Percentiles rank a stretch among this genome's conserved stretches.
These are phyloP conservation scores for Russula ochroleuca DNA, from an alignment of 768 basidiomycete genomes.

Conservation along the genomic window DNA sequence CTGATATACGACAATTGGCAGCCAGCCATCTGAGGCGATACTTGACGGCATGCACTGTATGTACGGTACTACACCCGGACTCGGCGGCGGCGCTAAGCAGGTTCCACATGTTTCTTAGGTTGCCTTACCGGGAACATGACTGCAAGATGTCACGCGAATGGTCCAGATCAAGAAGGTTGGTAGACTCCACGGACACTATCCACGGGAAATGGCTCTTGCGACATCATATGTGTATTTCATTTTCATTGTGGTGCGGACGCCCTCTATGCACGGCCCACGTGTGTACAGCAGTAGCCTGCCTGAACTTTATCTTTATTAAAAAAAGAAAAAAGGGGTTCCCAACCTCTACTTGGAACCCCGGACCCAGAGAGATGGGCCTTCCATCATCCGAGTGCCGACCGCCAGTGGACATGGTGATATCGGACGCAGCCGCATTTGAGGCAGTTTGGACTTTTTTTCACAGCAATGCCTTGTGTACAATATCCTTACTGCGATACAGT, in stretches of 20 bases:
- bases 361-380: not conserved
- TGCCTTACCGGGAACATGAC: constrained; percentile 3
- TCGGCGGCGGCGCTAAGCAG: not conserved
- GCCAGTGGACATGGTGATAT: not conserved
- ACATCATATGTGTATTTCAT: constrained; percentile 1
- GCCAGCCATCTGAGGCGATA: not conserved
- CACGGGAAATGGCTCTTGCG: not conserved
- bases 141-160: not conserved
- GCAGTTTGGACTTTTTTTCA: not conserved
- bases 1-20: not conserved
- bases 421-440: constrained; percentile 1
- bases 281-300: not conserved
- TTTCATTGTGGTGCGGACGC: not conserved
- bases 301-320: not conserved
- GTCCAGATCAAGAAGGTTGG: constrained; percentile 1
- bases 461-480: not conserved
- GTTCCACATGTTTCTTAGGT: not conserved
- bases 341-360: not conserved
- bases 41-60: not conserved
- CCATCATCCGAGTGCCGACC: not conserved
- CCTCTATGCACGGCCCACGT: not conserved
- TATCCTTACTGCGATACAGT: not conserved
- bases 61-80: not conserved
- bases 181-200: not conserved
- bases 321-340: not conserved